Evolutionary conservation across 495 filamentous ascomycete species (phyloP).

Genomic region (Xylaria castorea): DNA sequence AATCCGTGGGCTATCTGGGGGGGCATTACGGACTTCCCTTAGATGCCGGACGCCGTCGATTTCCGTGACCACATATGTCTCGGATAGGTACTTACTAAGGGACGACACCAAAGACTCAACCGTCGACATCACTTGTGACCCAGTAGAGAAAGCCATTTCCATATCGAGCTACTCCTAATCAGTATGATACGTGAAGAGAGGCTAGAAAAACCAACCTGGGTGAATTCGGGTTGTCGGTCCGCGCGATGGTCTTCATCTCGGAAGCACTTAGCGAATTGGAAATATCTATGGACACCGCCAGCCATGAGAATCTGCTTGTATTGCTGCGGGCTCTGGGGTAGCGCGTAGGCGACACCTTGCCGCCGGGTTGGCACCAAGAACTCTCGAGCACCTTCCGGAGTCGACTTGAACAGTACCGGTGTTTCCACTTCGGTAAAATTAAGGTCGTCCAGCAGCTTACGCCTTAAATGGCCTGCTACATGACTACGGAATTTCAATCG

Average conservation of each 20-base stretch:
- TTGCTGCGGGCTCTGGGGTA: constrained; percentile 96
- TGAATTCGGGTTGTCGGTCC: constrained; percentile 96
- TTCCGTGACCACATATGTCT: not conserved
- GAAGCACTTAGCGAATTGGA: constrained; percentile 93
- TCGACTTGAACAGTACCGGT: constrained; percentile 94
- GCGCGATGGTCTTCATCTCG: constrained; percentile 93
- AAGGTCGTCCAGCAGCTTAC: constrained; percentile 46
- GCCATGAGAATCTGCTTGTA: constrained; percentile 99
- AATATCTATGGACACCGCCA: constrained; percentile 80
- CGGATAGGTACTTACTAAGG: constrained; percentile 44
- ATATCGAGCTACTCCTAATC: constrained; percentile 72
- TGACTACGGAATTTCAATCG: constrained; percentile 66
- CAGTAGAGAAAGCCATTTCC: constrained; percentile 84
- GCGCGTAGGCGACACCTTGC: constrained; percentile 77
- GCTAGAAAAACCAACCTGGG: constrained; percentile 65
- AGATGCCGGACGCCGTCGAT: not conserved
- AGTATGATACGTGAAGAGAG: constrained; percentile 19
- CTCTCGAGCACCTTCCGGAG: constrained; percentile 92
- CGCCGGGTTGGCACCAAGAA: constrained; percentile 91
- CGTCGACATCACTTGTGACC: constrained; percentile 72
- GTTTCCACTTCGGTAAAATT: constrained; percentile 87
- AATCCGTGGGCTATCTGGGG: not conserved
- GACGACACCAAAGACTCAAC: constrained; percentile 69
- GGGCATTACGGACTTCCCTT: constrained; percentile 33
- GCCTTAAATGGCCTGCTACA: constrained; percentile 57